Percentiles rank a stretch among this genome's conserved stretches.
These are phyloP conservation scores for Vitis hybrid DNA, from an alignment of 177 flowering plant species.

Conservation along the genomic window DNA sequence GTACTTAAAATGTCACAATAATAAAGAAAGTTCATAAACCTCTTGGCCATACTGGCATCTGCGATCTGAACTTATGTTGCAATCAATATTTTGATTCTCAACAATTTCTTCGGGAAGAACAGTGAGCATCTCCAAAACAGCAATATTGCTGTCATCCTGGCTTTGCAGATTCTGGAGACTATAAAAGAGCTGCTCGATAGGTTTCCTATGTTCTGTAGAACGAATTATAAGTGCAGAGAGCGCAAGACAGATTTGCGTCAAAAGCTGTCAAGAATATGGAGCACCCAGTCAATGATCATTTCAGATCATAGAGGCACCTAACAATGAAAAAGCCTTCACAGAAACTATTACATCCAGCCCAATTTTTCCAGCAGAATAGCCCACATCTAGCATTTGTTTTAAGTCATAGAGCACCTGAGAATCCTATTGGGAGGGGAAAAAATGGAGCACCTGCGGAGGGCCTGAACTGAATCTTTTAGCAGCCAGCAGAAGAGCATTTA, in stretches of 20 bases:
- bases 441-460: conserved; percentile 70
- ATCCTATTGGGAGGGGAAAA: not conserved
- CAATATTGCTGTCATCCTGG: conserved; percentile 67
- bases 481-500: conserved; percentile 80
- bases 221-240: conserved; percentile 77
- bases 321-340: not conserved
- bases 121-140: conserved; percentile 91
- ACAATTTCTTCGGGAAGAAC: conserved; percentile 89
- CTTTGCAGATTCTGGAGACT: conserved; percentile 71
- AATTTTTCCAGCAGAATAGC: not conserved
- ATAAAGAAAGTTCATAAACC: conserved; percentile 40
- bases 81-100: conserved; percentile 55
- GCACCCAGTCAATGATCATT: conserved; percentile 5
- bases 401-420: conserved; percentile 9
- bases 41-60: conserved; percentile 72
- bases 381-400: not conserved
- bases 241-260: conserved; percentile 94
- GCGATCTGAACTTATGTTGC: conserved; percentile 41
- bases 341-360: not conserved
- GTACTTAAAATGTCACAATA: not conserved
- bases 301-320: not conserved
- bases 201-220: conserved; percentile 67
- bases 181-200: conserved; percentile 77
- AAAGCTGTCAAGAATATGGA: conserved; percentile 55
- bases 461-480: conserved; percentile 78